A percentile compares a stretch with the other conserved stretches of the same genome.
These are phyloP conservation scores for Salvia rosmarinus DNA, from an alignment of 257 asterid species.

Conservation along the genomic window DNA sequence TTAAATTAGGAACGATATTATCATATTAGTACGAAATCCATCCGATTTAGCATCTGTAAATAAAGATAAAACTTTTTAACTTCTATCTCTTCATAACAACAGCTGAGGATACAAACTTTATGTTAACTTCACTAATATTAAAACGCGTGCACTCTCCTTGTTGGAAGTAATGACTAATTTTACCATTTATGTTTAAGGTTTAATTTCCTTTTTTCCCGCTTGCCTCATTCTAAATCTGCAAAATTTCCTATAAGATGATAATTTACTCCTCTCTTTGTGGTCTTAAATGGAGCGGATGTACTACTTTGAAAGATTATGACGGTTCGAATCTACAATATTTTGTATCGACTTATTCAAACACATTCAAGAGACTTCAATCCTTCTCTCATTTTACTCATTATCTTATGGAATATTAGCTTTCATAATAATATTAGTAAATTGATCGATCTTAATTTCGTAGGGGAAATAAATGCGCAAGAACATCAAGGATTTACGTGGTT, in stretches of 20 bases:
- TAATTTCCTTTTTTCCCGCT: not conserved
- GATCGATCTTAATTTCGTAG: too few species aligned
- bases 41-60: not conserved
- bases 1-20: not conserved
- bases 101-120: not conserved
- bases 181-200: not conserved
- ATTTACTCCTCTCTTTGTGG: not conserved
- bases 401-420: too few species aligned
- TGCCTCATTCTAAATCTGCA: conserved; percentile 17
- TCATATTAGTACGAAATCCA: not conserved
- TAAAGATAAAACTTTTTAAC: not conserved
- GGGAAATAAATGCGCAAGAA: too few species aligned
- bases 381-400: too few species aligned
- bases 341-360: too few species aligned
- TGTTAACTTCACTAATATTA: not conserved
- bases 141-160: conserved; percentile 16
- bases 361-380: too few species aligned
- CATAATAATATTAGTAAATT: too few species aligned
- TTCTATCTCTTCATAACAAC: not conserved
- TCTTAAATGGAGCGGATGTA: not conserved
- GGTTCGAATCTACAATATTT: not conserved
- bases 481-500: too few species aligned
- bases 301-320: not conserved
- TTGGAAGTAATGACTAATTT: conserved; percentile 6
- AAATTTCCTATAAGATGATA: not conserved